These are phyloP conservation scores for Vigna unguiculata DNA, from an alignment of 306 rosid species.

Conservation along the genomic window DNA sequence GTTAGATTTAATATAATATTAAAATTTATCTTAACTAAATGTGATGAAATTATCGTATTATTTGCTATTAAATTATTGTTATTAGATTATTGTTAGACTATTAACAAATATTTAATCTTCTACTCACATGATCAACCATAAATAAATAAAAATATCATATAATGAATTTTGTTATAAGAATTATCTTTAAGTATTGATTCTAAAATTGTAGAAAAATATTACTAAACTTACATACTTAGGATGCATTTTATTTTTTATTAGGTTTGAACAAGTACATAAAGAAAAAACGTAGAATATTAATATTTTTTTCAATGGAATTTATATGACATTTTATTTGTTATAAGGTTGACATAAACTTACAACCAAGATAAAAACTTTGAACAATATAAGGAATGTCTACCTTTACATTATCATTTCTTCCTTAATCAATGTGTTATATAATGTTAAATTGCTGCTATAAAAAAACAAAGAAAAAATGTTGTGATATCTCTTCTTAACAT, in stretches of 20 bases:
- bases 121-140: too few species aligned
- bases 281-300: not conserved
- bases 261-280: not conserved
- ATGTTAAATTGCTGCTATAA: not conserved
- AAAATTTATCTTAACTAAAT: too few species aligned
- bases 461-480: too few species aligned
- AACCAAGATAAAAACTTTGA: not conserved
- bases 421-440: not conserved
- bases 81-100: too few species aligned
- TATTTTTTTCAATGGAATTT: not conserved
- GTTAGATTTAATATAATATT: too few species aligned
- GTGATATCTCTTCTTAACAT: not conserved
- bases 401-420: not conserved
- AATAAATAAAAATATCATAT: too few species aligned
- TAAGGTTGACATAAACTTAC: not conserved
- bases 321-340: too few species aligned
- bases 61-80: too few species aligned
- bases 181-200: not conserved
- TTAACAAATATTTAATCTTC: too few species aligned
- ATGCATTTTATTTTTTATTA: not conserved
- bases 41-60: too few species aligned
- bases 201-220: not conserved
- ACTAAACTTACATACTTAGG: not conserved
- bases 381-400: not conserved
- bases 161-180: too few species aligned